phyloP scores from a whole-genome alignment of 208 protist genomes.

The Wallacemonas collosoma region DNA sequence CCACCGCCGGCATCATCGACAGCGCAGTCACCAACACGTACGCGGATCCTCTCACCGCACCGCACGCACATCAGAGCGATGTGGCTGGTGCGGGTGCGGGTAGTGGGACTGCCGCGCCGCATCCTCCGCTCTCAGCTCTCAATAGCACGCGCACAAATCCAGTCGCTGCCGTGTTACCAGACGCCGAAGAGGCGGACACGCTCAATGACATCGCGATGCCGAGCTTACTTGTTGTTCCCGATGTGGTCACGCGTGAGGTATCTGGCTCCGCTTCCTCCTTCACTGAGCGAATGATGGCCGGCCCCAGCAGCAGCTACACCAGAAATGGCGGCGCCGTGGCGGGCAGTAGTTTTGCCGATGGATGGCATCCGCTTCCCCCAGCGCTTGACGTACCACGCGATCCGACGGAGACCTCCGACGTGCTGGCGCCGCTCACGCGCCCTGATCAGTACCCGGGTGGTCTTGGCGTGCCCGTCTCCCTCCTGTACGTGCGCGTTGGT shows the following conservation, averaged over 20 bases:
- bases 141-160: background rate
- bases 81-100: no score
- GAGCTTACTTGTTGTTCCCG: background rate
- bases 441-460: slow-evolving; percentile 37
- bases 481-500: slow-evolving; percentile 67
- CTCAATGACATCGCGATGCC: background rate
- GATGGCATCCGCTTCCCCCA: background rate
- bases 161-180: background rate
- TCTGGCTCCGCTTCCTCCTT: background rate
- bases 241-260: background rate
- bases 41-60: no score
- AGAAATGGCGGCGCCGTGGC: background rate
- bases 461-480: slow-evolving; percentile 39
- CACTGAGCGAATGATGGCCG: no score
- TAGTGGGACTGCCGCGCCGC: no score
- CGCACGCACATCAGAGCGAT: no score
- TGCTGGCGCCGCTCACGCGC: slow-evolving; percentile 29
- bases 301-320: background rate
- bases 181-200: background rate
- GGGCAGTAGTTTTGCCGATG: no score
- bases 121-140: background rate
- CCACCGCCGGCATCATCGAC: no score
- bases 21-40: no score
- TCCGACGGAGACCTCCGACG: slow-evolving; percentile 2
- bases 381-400: background rate